Base-by-base conservation (phyloP, 208 protist genomes). In the Leishmania turanica region DNA sequence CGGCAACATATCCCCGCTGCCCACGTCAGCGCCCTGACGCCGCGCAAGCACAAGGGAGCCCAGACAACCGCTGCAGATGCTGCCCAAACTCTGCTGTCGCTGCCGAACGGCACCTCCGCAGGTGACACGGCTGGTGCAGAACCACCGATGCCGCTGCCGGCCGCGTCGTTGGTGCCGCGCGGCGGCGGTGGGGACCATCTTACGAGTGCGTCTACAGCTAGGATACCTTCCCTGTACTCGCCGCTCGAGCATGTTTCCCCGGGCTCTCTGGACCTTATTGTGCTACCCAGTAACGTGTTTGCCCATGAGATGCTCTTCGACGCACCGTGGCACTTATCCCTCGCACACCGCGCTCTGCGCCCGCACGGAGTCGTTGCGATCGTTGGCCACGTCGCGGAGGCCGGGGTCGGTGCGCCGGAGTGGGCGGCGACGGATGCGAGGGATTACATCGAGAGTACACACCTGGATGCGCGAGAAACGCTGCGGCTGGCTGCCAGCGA, bases 281-380 rank as follows among this genome's bases (percentile, higher is more conserved):
- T 97, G n/a, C 89, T 95, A 64, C 85, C 90, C 3, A 62, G 70
- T 37, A 96, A 97, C 84, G 89, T 95, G 1, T 96, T 97, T 82
- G 88, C 83, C 5, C 81, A 90, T 4, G 92, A 96, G 77, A 92
- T 95, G 92, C 79, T 95, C 34, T 89, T 90, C 71, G 87, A 96
- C 74, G 88, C 90, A 8, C 92, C 94, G 74, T 95, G 90, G 89
- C 90, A 96, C 85, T 83, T 96, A 75, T 95, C 92, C 21, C 80
- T 90, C 24, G 94, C 92, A 8, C 90, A 96, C 81, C 89, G 89
- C 15, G 86, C 81, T 17, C 82, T 97, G 42, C 84, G 85, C 13
- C 88, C 91, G 0, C 91, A 97, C 82, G 94, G 94, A 31, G 94
- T 97, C 40, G 73, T 97, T 11, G 90, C 88, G 1, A 89, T 97